Evolutionary conservation across 495 filamentous ascomycete species (phyloP), one percentile per base, ranked within the genome.

Genomic region (Cetradonia linearis): DNA sequence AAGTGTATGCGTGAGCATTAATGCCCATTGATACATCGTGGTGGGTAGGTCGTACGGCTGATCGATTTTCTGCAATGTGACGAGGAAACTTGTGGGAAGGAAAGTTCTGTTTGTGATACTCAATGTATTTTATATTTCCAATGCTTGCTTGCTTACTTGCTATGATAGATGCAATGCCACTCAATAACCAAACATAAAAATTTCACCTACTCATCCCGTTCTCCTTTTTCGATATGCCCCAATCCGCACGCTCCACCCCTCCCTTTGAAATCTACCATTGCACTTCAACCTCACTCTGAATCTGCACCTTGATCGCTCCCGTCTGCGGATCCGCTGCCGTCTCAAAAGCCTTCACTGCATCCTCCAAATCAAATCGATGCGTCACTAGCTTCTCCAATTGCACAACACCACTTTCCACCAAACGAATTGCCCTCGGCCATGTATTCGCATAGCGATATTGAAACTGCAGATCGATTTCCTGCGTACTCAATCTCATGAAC

Each of bases 221-320:
- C 33, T 36, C 11, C 11, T 36, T 46, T 20, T 46, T 46, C 42
- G 20, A 46, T 25, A 25, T 46, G 42, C 42, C 42, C 5, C 1
- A 2, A 4, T 11, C 9, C 3, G 5, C 13, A 8, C 42, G n/a
- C 42, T 5, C 5, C 40, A 36, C 5, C 18, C 18, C 18, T 20
- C 9, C n/a, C 33, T 5, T 5, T 36, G 11, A 36, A 36, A 11
- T 30, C 40, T 44, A 57, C 60, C 60, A 62, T 27, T 62, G 47
- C 42, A 62, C 60, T 56, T 62, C 60, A 18, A 65, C 53, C 64
- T 63, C 61, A 48, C 56, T 63, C 64, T 82, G 81, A 68, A 95
- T 94, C 62, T 93, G 67, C 30, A 84, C 83, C 81, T 95, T 95
- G 66, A 93, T 91, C 16, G 88, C 88, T 1, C 88, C 89, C 55